Conservation (phyloP, 371 early-diverging fungal genomes). For the Parasitella parasitica region DNA sequence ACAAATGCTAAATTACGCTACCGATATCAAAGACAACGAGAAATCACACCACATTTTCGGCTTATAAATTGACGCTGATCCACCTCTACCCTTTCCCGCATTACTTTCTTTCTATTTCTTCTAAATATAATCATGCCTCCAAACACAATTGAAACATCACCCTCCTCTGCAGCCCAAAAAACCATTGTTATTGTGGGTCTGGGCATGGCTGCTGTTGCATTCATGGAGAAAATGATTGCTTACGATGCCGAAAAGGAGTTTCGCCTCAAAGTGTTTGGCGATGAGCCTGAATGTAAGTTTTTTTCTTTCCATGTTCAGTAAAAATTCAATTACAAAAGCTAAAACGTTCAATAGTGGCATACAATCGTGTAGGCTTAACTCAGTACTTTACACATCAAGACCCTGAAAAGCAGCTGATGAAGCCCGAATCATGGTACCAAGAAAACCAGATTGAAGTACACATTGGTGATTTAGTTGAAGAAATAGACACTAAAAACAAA, state of each 20-base stretch:
- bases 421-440: constrained; percentile 52
- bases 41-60: background rate
- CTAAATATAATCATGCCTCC: constrained; percentile 7
- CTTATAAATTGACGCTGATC: background rate
- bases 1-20: background rate
- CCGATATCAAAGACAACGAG: background rate
- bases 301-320: too few species aligned
- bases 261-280: constrained; percentile 53
- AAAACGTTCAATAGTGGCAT: constrained; percentile 35
- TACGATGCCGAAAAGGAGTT: constrained; percentile 47
- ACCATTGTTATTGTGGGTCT: constrained; percentile 59
- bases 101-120: background rate
- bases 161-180: background rate
- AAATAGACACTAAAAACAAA: constrained; percentile 39
- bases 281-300: constrained; percentile 51
- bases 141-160: background rate
- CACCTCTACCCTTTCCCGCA: background rate
- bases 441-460: constrained; percentile 44
- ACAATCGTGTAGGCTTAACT: constrained; percentile 66
- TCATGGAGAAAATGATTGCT: constrained; percentile 60
- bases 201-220: constrained; percentile 69
- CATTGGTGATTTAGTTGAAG: constrained; percentile 43
- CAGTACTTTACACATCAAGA: constrained; percentile 61
- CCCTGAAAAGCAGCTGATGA: constrained; percentile 47
- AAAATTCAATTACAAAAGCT: background rate